phyloP scores from a whole-genome alignment of 2,329 filamentous ascomycete species.

The Cordyceps fumosorosea region DNA sequence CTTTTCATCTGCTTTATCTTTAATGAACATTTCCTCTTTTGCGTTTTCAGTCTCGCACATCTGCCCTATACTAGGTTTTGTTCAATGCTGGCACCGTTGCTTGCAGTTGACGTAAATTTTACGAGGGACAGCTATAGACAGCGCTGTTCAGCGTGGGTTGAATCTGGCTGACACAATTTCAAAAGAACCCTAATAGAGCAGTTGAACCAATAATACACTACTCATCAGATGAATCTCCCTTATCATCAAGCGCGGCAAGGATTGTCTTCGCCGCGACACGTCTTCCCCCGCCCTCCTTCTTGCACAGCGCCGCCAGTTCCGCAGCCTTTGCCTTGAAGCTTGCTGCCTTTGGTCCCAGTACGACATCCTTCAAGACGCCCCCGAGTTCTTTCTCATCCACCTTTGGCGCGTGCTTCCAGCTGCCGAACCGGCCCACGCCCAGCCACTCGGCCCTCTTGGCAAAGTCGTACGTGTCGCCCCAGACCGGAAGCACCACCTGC shows the following conservation, averaged over 20 bases:
- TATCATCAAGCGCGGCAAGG: slow-evolving; percentile 10
- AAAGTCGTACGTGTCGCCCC: slow-evolving; percentile 39
- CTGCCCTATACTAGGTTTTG: too few species aligned
- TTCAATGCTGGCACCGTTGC: too few species aligned
- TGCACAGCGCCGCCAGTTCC: neutral
- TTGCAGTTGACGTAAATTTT: too few species aligned
- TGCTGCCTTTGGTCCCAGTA: neutral
- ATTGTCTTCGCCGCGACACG: neutral
- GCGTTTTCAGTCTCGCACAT: too few species aligned
- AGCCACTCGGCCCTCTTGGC: slow-evolving; percentile 35
- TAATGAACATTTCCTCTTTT: too few species aligned
- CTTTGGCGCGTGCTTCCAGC: slow-evolving; percentile 17
- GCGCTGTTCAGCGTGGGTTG: too few species aligned
- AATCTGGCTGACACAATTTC: too few species aligned
- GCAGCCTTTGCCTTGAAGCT: neutral
- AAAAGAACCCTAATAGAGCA: too few species aligned
- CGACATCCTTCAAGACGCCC: neutral
- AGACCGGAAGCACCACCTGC: slow-evolving; percentile 37
- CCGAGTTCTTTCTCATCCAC: neutral
- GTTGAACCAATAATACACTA: neutral
- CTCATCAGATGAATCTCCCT: too few species aligned
- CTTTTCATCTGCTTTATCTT: too few species aligned
- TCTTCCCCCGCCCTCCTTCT: neutral
- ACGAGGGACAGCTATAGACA: too few species aligned
- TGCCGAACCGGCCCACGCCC: slow-evolving; percentile 32